Evolutionary conservation across 2,329 filamentous ascomycete species (phyloP), one percentile per base, ranked within the genome.

Genomic region (Aureobasidium sp.): DNA sequence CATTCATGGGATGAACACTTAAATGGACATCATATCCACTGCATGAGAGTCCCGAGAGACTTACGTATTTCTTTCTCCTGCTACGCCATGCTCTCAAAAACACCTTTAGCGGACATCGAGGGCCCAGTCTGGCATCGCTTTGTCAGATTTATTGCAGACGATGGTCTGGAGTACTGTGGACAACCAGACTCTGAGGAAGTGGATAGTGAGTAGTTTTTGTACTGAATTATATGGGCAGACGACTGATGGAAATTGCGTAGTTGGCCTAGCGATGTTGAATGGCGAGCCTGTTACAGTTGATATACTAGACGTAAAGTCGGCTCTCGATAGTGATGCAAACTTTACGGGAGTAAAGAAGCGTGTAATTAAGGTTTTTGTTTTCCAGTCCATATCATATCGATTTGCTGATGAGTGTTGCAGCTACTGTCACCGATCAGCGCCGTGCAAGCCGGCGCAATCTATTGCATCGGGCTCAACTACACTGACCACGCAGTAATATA

Each of bases 161-260:
- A 55, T 55, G 51, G 51, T 40, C 31, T 55, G 18, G 31, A 55
- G 51, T 55, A 55, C 33, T 55, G 51, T 25, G 51, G 51, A 20
- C 51, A 55, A 27, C 51, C 51, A 40, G 51, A 40, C 4, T 23
- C 33, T 25, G 51, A 55, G 9, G 36, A 55, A 18, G 7, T 55
- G 13, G 51, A 55, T 40, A 23, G 51, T 55, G 31, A 25, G 51
- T 23, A 27, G 15, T 2, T 9, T 20, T 20, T 20, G 27, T 31
- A 20, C n/a, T 16, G 16, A 6, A 16, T 33, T 20, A 9, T 15
- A n/a, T 27, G 27, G n/a, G 27, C 23, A 27, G 25, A 5, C 25
- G 20, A 31, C 27, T 53, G 27, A 16, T 20, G 13, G 20, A 27
- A 7, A 18, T 23, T n/a, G 42, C 20, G 20, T 20, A 55, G 51